Evolutionary conservation across 305 asterid species (phyloP).

Genomic region (Lippia alba): DNA sequence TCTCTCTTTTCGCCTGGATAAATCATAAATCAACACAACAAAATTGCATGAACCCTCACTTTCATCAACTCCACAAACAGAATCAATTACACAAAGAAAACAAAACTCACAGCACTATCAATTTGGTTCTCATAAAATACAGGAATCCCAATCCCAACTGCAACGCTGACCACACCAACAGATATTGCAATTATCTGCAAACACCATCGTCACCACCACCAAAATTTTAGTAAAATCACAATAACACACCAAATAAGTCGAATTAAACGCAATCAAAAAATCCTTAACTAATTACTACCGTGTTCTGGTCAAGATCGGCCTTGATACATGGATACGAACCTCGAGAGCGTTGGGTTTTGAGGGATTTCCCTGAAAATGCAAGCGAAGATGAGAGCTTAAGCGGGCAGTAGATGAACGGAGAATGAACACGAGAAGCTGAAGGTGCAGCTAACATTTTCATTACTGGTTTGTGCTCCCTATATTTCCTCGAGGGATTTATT

Average conservation of each 20-base stretch:
- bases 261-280: neutral
- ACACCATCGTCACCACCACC: constrained; percentile 26
- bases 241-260: neutral
- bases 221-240: neutral
- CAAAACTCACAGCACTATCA: constrained; percentile 71
- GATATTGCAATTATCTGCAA: constrained; percentile 77
- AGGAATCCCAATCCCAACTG: constrained; percentile 90
- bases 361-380: constrained; percentile 41
- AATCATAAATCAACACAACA: constrained; percentile 14
- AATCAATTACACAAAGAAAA: neutral
- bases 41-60: constrained; percentile 4
- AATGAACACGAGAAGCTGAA: constrained; percentile 55
- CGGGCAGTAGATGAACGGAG: constrained; percentile 68
- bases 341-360: constrained; percentile 44
- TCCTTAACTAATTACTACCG: constrained; percentile 49
- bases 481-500: neutral
- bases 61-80: constrained; percentile 1
- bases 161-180: constrained; percentile 83
- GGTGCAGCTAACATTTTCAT: constrained; percentile 56
- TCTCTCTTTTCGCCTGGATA: constrained; percentile 83
- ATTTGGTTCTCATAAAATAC: constrained; percentile 86
- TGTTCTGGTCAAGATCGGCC: constrained; percentile 95
- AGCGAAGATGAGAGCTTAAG: constrained; percentile 48
- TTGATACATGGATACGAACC: constrained; percentile 69
- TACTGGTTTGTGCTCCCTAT: neutral